These are phyloP conservation scores for Phaseolus lunatus DNA, from an alignment of 306 rosid genomes.

Conservation along the genomic window DNA sequence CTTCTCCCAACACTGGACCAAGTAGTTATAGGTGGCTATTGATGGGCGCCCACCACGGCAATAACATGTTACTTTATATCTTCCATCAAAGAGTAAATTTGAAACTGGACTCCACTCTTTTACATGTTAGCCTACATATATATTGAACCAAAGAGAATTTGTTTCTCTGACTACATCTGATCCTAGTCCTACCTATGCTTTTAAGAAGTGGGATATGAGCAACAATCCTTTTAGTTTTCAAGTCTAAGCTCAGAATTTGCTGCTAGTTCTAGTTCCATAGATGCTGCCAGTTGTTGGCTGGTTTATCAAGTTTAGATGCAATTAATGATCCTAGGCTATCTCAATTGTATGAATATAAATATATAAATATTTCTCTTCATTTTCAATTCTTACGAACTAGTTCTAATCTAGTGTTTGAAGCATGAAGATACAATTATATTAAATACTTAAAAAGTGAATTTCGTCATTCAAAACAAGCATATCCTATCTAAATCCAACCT, in stretches of 20 bases:
- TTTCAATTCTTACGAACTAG: neutral
- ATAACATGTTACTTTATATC: neutral
- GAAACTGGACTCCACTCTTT: neutral
- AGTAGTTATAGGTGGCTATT: slow-evolving; percentile 3
- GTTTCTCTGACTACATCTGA: slow-evolving; percentile 15
- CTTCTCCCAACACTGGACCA: slow-evolving; percentile 40
- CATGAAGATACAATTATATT: no score
- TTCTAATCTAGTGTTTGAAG: neutral
- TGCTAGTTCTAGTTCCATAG: neutral
- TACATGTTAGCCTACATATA: neutral
- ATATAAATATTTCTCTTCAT: neutral
- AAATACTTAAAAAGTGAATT: neutral
- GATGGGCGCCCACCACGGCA: neutral
- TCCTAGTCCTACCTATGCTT: slow-evolving; percentile 16
- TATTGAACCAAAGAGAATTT: slow-evolving; percentile 33
- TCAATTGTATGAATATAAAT: neutral
- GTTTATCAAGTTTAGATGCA: slow-evolving; percentile 6
- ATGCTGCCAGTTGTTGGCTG: slow-evolving; percentile 2
- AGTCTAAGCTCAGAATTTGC: slow-evolving; percentile 15
- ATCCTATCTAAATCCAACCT: neutral
- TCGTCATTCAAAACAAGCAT: neutral
- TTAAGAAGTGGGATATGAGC: slow-evolving; percentile 20
- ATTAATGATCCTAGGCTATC: neutral
- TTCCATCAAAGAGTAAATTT: slow-evolving; percentile 1
- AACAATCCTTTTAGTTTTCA: slow-evolving; percentile 12